Evolutionary conservation across 2,329 filamentous ascomycete species (phyloP).

Genomic region (Calcarisporium arbuscula): DNA sequence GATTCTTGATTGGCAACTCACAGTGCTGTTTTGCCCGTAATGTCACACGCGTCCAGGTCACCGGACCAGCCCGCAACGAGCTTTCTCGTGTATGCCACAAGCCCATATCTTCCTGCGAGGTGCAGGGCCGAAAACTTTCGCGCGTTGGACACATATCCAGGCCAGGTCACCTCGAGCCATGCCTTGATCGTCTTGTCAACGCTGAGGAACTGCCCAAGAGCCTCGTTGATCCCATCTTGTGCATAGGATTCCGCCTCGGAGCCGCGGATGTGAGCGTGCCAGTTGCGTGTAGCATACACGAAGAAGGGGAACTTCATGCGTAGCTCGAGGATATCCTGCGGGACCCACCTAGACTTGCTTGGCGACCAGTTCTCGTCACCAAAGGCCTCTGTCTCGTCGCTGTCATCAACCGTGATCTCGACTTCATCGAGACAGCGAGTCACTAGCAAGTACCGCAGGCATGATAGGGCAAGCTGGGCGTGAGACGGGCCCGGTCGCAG

Average conservation of each 20-base stretch:
- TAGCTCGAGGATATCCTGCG: no score
- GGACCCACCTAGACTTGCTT: no score
- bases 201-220: slow-evolving; percentile 8
- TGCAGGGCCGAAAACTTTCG: slow-evolving; percentile 8
- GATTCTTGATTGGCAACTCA: no score
- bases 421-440: slow-evolving; percentile 10
- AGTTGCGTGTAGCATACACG: slow-evolving; percentile 22
- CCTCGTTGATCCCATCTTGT: slow-evolving; percentile 9
- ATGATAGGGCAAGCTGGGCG: slow-evolving; percentile 13
- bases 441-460: slow-evolving; percentile 15
- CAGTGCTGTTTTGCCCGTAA: slow-evolving; percentile 15
- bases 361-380: no score
- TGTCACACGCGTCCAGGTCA: slow-evolving; percentile 12
- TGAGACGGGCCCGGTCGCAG: slow-evolving; percentile 14
- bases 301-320: slow-evolving; percentile 19
- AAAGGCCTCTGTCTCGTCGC: slow-evolving; percentile 5
- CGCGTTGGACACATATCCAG: neutral
- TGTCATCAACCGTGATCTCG: neutral
- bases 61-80: slow-evolving; percentile 10
- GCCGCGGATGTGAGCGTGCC: slow-evolving; percentile 19
- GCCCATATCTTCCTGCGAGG: slow-evolving; percentile 12
- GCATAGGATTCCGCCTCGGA: slow-evolving; percentile 13
- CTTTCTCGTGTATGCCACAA: slow-evolving; percentile 12
- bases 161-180: slow-evolving; percentile 12
- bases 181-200: slow-evolving; percentile 6